Base-by-base conservation (phyloP, 2,329 filamentous ascomycete genomes). In the Colletotrichum truncatum region DNA sequence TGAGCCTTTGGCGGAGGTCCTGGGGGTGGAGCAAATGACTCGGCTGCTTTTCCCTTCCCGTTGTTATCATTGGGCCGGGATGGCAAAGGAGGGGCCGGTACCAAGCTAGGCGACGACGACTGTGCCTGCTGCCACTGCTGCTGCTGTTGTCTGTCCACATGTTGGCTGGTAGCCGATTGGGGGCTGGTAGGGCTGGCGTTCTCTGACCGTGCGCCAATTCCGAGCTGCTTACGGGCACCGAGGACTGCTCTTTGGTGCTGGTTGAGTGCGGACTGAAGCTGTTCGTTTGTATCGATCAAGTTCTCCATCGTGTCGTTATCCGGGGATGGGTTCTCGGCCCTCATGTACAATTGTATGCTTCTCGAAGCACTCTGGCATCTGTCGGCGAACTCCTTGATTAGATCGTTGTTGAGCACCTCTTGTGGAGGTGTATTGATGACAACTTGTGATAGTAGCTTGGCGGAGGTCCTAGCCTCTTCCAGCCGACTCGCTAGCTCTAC, bases 291-390 rank as follows among this genome's bases (percentile, higher is more conserved):
- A 77, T 98, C 94, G 73, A 99, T 97, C 67, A 99, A 82, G 12
- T 89, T 94, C 74, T 96, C 89, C 87, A 98, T 93, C 1, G 95
- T 98, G 70, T 97, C 91, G 73, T 97, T 95, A 76, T 98, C 96
- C 0, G 95, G 94, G 1, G 87, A 76, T 0, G 95, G 94, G 74
- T 93, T 87, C 61, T 91, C 89, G 48, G 90, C 88, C 41, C 89
- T 85, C 83, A 98, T 97, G 79, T 97, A 98, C 30, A 85, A 84
- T 73, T 98, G 94, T 71, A 98, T 89, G 73, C 91, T 93, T 57
- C 90, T 87, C 55, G 92, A 91, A 4, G 95, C 95, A 59, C 89
- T 87, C 68, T 91, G 89, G 74, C 95, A 98, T 23, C 96, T 90
- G 71, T 96, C 91, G 49, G 91, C 89, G 75, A 99, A 98, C 80